Base-by-base conservation (phyloP, 306 rosid genomes). In the Trichosanthes truncata region DNA sequence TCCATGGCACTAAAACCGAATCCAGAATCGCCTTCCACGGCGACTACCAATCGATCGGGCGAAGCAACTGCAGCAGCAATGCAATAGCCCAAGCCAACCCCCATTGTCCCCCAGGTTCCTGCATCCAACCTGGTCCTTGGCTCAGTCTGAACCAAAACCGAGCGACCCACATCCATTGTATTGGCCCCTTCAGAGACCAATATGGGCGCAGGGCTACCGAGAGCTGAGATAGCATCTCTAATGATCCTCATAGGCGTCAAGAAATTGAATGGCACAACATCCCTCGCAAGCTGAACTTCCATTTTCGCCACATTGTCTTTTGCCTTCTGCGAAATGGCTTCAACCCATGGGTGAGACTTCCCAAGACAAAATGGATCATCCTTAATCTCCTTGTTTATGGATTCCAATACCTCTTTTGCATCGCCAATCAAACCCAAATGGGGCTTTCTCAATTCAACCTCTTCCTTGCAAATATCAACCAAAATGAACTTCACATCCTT, bases 41-140 rank as follows among this genome's bases (percentile, higher is more conserved):
- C 97, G 67, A 95, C 96, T 0, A 95, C 97, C 40, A 95, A 95
- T 62, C 99, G 89, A 51, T 46, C 90, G 0, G 97, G 99, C 0
- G 86, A 89, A 82, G 99, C 99, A 45, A 90, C 96, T 0, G 99
- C 92, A 1, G 97, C 99, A 0, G 99, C 99, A 85, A 95, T 95
- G 87, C 97, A 95, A 80, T 95, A 95, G 69, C 99, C 99, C 38
- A 95, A 86, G 66, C 99, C 99, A 78, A 95, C 93, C 60, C 99
- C 99, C 99, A 89, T 89, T 7, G 93, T 89, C 17, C 93, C 92
- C 93, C 93, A 85, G 20, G 93, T 89, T 74, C 93, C 93, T 14
- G 93, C 93, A 81, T 89, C 93, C 84, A 89, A 81, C 82, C 93
- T 85, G 60, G 90, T 87, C 87, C 93, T 81, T 3, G 93, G 93